These are phyloP conservation scores for Verticillium isaacii DNA, from an alignment of 2,329 filamentous ascomycete species.

Conservation along the genomic window DNA sequence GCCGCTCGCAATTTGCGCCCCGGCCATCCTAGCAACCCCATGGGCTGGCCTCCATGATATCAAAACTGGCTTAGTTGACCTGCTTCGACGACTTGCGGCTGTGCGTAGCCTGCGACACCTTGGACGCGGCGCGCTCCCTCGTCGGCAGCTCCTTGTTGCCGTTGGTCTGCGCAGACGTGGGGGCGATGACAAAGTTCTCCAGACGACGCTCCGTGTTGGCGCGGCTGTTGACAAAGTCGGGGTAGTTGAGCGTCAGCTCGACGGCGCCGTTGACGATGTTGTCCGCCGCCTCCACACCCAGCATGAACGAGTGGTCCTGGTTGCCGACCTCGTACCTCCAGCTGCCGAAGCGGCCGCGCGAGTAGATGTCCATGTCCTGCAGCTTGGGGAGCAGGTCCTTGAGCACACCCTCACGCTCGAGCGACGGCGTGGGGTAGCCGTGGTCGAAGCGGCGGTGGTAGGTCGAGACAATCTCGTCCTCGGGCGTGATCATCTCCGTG, in stretches of 20 bases:
- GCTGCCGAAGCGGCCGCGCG: conserved; percentile 92
- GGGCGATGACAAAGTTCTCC: conserved; percentile 36
- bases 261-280: conserved; percentile 84
- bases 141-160: conserved; percentile 30
- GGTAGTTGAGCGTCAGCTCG: conserved; percentile 93
- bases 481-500: conserved; percentile 89
- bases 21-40: background rate
- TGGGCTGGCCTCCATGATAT: background rate
- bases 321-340: conserved; percentile 96
- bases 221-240: conserved; percentile 85
- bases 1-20: background rate
- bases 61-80: conserved; percentile 14
- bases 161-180: conserved; percentile 25
- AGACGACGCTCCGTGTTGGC: conserved; percentile 63
- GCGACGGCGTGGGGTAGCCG: conserved; percentile 91
- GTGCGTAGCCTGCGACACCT: conserved; percentile 23
- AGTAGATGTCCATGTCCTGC: conserved; percentile 86
- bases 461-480: conserved; percentile 93
- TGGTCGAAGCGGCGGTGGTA: conserved; percentile 98
- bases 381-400: conserved; percentile 91
- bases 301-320: conserved; percentile 97
- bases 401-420: conserved; percentile 93
- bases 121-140: conserved; percentile 26
- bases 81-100: conserved; percentile 27
- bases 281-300: conserved; percentile 90